Base-by-base conservation (phyloP, 2,329 filamentous ascomycete genomes). In the Fusarium dimerum region DNA sequence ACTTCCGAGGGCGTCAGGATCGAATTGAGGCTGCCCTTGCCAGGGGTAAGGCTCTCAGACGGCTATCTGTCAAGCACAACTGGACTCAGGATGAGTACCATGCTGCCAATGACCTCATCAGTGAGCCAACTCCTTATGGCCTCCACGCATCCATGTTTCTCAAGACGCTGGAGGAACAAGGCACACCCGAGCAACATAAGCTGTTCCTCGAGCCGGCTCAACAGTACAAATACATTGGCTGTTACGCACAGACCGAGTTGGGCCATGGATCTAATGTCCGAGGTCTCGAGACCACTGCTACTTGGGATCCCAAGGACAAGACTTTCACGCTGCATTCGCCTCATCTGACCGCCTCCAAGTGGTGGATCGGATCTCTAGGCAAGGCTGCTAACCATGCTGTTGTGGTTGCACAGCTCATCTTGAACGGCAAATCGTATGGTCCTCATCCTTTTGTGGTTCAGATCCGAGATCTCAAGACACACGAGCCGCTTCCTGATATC, bases 361-460 rank as follows among this genome's bases (percentile, higher is more conserved):
- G 88, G 88, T 92, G 89, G 89, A 91, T 91, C 62, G 89, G 89
- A 2, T 89, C 87, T 11, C 78, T 92, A 4, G 89, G 89, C 47
- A 80, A 87, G 62, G 86, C 86, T 3, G 89, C 89, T 42, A 92
- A 90, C 67, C 80, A 90, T 65, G 89, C 89, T 1, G 84, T 90
- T 2, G 87, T 92, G 4, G 90, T 92, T 79, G 89, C 89, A 1
- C 88, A 92, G 71, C 77, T 92, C 29, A 81, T 86, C 56, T 80
- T 91, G 55, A 74, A 77, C 54, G 87, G 87, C 60, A 89, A 88
- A 71, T 74, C 78, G 16, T 85, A 85, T 59, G 89, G 89, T 1
- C 88, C 89, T 38, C 88, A 92, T 65, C 88, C 89, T 1, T 92
- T 93, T 65, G 80, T 92, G 10, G 87, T 90, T 6, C 89, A 88